Base-by-base conservation (phyloP, 2,329 filamentous ascomycete genomes). In the Diaporthe citri region DNA sequence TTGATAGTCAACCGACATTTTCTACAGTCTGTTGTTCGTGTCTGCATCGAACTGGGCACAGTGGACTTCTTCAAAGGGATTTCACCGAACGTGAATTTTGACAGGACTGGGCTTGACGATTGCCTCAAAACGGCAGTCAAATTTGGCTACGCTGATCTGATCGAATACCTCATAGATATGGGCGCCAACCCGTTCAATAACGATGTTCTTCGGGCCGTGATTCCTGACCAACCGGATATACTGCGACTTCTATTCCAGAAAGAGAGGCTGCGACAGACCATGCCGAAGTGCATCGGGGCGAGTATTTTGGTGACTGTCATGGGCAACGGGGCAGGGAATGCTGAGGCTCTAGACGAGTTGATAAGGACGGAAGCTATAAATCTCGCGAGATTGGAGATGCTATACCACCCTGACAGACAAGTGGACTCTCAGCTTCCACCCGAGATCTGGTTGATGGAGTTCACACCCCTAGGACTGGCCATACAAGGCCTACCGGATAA, bases 1-100 rank as follows among this genome's bases (percentile, higher is more conserved):
- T 7, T 8, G 12, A 0, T 0, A 13, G 4, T 31, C 5, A 1
- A 31, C 4, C 0, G 1, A 1, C 0, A 0, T 31, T 4, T 7
- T 1, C 4, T 55, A 0, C n/a, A 31, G 51, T 0, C 0, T 6
- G 4, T 64, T 13, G 0, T 64, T 7, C 0, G 2, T 0, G 3
- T 7, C 1, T 48, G 17, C 20, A 48, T 48, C 3, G 12, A 48
- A 22, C 4, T 8, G 3, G 28, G 34, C 17, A 22, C 28, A 10
- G 4, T 28, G 4, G 41, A 48, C 1, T 20, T 25, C 20, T 64
- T 64, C 28, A 48, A 34, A n/a, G 41, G 34, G 1, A 1, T 48
- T 4, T n/a, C 34, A 6, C 17, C 48, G 6, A 22, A 2, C 39
- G 22, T 31, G n/a, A 1, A 10, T 3, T 15, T 4, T 8, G 13